These are phyloP conservation scores for Cercospora nicotianae DNA, from an alignment of 2,329 filamentous ascomycete genomes.

Conservation along the genomic window DNA sequence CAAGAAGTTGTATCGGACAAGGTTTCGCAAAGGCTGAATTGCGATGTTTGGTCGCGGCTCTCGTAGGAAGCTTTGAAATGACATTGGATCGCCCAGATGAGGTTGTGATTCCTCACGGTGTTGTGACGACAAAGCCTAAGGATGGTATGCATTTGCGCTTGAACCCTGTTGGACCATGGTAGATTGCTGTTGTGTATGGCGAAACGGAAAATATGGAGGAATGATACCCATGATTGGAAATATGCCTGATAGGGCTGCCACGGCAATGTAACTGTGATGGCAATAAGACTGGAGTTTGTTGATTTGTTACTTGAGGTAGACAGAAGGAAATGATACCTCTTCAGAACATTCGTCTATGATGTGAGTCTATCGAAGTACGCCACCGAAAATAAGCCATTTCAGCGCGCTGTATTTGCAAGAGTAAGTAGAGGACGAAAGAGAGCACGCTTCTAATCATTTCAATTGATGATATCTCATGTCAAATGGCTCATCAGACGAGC, in stretches of 20 bases:
- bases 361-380: background rate
- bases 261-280: background rate
- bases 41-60: conserved; percentile 34
- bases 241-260: background rate
- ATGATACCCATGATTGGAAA: conserved; percentile 1
- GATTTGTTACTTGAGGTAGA: background rate
- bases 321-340: background rate
- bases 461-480: background rate
- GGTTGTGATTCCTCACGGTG: conserved; percentile 28
- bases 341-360: background rate
- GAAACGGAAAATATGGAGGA: background rate
- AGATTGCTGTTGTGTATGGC: background rate
- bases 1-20: conserved; percentile 78
- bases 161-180: conserved; percentile 28
- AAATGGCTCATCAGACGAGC: background rate
- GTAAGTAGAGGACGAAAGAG: background rate
- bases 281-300: background rate
- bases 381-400: too few relatives aligned
- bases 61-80: conserved; percentile 33
- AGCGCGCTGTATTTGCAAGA: background rate
- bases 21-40: conserved; percentile 60
- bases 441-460: background rate
- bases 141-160: conserved; percentile 32
- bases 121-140: conserved; percentile 34
- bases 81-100: conserved; percentile 30